Conservation (phyloP, 2,329 filamentous ascomycete species). For the Venturia pyrina region DNA sequence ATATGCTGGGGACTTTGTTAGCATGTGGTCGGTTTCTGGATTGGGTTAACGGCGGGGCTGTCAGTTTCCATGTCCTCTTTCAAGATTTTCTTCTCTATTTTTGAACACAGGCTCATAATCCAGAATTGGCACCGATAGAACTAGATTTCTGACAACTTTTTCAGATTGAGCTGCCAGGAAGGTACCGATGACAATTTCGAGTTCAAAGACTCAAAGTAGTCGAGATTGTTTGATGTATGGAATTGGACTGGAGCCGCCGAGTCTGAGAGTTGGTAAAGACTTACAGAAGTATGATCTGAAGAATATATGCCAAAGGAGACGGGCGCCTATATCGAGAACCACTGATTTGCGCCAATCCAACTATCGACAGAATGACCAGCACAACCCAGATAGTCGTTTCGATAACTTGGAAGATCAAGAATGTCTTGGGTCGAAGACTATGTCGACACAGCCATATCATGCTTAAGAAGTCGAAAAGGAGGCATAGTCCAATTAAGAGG, state of each 20-base stretch:
- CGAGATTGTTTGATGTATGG: no score
- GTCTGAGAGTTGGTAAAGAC: conserved; percentile 14
- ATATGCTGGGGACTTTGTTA: background rate
- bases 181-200: no score
- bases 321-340: background rate
- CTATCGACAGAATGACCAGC: conserved; percentile 24
- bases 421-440: conserved; percentile 22
- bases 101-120: no score
- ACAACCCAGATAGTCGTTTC: conserved; percentile 27
- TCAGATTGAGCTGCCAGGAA: no score
- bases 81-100: no score
- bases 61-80: no score
- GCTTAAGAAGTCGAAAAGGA: conserved; percentile 25
- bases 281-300: conserved; percentile 26
- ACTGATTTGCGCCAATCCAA: conserved; percentile 13
- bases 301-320: conserved; percentile 15
- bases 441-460: conserved; percentile 26
- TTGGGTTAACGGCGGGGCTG: background rate
- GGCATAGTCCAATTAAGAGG: conserved; percentile 23
- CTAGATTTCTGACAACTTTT: no score
- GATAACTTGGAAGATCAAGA: conserved; percentile 34
- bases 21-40: background rate
- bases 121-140: no score
- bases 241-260: no score
- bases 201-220: no score